Percentiles rank a stretch among this genome's conserved stretches.
Conservation (phyloP, 257 asterid genomes). For the Thymus quinquecostatus region DNA sequence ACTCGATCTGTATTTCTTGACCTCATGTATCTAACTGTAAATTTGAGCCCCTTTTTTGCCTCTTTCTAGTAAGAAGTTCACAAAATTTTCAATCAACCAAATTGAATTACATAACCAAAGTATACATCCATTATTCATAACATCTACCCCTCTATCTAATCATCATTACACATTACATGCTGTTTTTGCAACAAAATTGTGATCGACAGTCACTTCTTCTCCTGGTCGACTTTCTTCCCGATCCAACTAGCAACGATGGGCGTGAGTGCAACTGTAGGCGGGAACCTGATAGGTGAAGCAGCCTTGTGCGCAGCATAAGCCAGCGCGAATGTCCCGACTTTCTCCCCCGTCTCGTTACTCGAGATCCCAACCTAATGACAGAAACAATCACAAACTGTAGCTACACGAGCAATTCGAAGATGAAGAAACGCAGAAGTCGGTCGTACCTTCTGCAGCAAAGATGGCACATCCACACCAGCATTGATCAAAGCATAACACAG, state of each 20-base stretch:
- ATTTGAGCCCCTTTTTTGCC: too few relatives aligned
- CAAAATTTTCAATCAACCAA: too few relatives aligned
- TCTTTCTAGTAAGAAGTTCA: too few relatives aligned
- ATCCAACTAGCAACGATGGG: conserved; percentile 94
- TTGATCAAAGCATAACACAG: conserved; percentile 77
- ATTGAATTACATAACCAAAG: not conserved
- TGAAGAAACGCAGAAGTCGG: not conserved
- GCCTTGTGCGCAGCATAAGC: conserved; percentile 99
- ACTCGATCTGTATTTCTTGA: too few relatives aligned
- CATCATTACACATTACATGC: not conserved
- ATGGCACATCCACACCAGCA: conserved; percentile 85
- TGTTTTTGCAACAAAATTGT: conserved; percentile 32
- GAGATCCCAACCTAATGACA: conserved; percentile 70
- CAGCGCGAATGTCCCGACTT: conserved; percentile 91
- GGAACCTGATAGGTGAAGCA: conserved; percentile 94
- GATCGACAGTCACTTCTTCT: conserved; percentile 45
- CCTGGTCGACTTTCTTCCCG: conserved; percentile 78
- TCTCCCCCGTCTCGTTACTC: conserved; percentile 73
- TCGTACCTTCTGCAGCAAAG: conserved; percentile 71
- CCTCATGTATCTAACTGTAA: too few relatives aligned
- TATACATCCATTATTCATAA: not conserved
- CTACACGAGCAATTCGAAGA: not conserved
- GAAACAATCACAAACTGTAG: not conserved
- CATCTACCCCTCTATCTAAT: not conserved
- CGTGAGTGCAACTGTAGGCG: conserved; percentile 96